These are phyloP conservation scores for Tetrapisispora nanseiensis DNA, from an alignment of 805 yeast species.

Conservation along the genomic window DNA sequence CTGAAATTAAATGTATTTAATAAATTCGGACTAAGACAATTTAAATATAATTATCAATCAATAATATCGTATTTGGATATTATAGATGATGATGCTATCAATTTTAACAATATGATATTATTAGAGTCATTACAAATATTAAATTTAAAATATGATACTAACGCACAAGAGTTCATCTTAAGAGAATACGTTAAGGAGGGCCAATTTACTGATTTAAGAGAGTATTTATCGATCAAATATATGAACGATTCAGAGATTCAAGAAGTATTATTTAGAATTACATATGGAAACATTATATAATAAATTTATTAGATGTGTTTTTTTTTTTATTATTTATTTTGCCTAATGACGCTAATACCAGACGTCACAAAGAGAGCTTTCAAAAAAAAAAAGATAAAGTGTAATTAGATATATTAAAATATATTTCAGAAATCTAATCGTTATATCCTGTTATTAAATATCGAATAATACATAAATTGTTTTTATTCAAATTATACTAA, in stretches of 20 bases:
- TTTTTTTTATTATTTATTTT: neutral
- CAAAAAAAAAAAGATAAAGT: too few relatives aligned
- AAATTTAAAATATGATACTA: constrained; percentile 22
- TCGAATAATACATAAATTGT: too few relatives aligned
- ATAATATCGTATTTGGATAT: constrained; percentile 23
- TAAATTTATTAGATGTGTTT: neutral
- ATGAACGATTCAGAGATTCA: constrained; percentile 29
- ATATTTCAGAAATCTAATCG: too few relatives aligned
- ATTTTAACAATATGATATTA: constrained; percentile 15
- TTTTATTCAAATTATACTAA: too few relatives aligned
- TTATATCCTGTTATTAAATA: too few relatives aligned
- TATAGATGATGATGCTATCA: constrained; percentile 7
- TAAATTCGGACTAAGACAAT: constrained; percentile 26
- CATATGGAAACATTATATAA: constrained; percentile 19
- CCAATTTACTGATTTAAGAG: constrained; percentile 21
- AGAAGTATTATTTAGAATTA: constrained; percentile 31
- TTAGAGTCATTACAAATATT: constrained; percentile 23
- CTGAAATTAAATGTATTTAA: constrained; percentile 32
- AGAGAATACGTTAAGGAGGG: constrained; percentile 25
- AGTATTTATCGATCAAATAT: constrained; percentile 10
- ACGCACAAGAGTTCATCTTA: constrained; percentile 8
- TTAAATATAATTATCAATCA: constrained; percentile 25
- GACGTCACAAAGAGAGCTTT: too few relatives aligned
- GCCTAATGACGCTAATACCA: too few relatives aligned
- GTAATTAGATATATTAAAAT: too few relatives aligned